Evolutionary conservation across 306 rosid genomes (phyloP).

Genomic region (Begonia peltatifolia): DNA sequence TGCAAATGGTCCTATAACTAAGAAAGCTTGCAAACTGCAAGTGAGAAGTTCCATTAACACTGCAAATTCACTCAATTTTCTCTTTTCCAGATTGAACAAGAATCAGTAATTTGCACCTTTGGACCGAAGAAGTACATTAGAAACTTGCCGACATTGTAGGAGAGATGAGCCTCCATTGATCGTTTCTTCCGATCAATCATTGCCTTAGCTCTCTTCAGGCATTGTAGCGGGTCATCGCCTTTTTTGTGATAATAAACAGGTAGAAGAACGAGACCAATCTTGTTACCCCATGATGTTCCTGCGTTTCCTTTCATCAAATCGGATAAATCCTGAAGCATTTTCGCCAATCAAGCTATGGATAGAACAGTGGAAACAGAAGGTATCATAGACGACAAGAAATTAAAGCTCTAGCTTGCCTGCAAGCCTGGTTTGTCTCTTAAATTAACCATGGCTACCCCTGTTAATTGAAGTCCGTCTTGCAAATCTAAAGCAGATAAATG

Average conservation of each 20-base stretch:
- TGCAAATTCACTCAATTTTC: not conserved
- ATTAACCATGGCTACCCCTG: conserved; percentile 81
- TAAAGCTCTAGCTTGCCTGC: conserved; percentile 33
- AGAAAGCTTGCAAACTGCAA: conserved; percentile 52
- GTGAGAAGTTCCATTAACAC: not conserved
- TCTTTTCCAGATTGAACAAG: not conserved
- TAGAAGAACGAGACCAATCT: conserved; percentile 51
- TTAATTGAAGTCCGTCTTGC: conserved; percentile 52
- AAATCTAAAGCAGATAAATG: conserved; percentile 23
- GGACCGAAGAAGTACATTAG: conserved; percentile 54
- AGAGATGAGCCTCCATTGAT: conserved; percentile 47
- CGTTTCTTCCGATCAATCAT: conserved; percentile 65
- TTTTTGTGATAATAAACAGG: conserved; percentile 46
- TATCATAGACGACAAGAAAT: conserved; percentile 7
- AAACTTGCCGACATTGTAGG: conserved; percentile 34
- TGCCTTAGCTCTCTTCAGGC: conserved; percentile 49
- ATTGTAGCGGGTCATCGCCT: conserved; percentile 29
- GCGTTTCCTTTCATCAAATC: conserved; percentile 47
- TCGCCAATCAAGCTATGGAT: not conserved
- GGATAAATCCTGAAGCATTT: conserved; percentile 35
- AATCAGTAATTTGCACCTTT: conserved; percentile 24
- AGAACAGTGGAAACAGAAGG: no score
- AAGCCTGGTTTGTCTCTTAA: conserved; percentile 51
- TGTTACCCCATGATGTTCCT: conserved; percentile 72
- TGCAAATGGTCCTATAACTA: conserved; percentile 55